Evolutionary conservation across 768 basidiomycete genomes (phyloP), one percentile per base, ranked within the genome.

Genomic region (Pleurotus giganteus): DNA sequence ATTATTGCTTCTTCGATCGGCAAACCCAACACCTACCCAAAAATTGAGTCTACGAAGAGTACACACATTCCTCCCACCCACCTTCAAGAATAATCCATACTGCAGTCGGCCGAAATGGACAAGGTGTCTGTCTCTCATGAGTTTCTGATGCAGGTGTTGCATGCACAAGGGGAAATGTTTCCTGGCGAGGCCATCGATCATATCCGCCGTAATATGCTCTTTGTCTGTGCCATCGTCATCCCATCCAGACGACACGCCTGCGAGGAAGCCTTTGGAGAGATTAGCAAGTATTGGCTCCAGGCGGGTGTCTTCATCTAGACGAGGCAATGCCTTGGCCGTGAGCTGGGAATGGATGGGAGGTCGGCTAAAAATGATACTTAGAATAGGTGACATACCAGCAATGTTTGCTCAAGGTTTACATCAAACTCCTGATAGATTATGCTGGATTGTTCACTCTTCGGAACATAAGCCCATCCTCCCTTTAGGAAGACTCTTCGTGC

Each of bases 121-220:
- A 60, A 99, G 73, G 67, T 98, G 96, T 47, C 84, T 81, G 66
- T 93, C 89, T 59, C 80, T 74, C 58, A 81, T 78, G 55, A 98
- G 72, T 50, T 75, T 83, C 51, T 90, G 89, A 64, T 98, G 94
- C 50, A 97, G 72, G 60, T 86, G 87, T 47, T 92, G 85, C 94
- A 97, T 97, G 68, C 97, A 99, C 61, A 93, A 74, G 0, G 97
- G 97, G 81, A 93, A 98, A 66, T 98, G 93, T 67, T 88, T 88
- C 61, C 73, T 77, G 0, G 94, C 85, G 26, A 98, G 72, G 28
- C 87, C 87, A 63, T 97, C 91, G 1, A 99, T 78, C 94, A 96
- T 95, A 50, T 97, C 96, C 1, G 95, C 95, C 56, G 83, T 94
- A 60, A 98, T 85, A 42, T 81, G 81, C 27, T 86, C 84, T 3